These are phyloP conservation scores for Trichoderma sp. DNA, from an alignment of 2,329 filamentous ascomycete genomes.

Conservation along the genomic window DNA sequence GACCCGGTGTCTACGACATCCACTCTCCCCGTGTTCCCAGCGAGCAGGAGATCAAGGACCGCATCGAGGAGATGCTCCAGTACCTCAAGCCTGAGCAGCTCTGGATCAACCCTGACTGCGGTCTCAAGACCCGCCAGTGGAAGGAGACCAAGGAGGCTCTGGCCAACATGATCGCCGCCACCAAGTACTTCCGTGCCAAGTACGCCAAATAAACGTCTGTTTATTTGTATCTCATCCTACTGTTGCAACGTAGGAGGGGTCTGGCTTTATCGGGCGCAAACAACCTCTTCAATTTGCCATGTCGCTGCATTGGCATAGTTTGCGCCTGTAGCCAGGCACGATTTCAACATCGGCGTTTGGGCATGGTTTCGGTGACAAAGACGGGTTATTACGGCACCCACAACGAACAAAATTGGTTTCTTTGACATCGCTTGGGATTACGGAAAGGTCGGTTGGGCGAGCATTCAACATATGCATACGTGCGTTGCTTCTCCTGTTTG, in stretches of 20 bases:
- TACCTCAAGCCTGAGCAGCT: slow-evolving; percentile 98
- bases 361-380: slow-evolving; percentile 42
- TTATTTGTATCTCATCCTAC: slow-evolving; percentile 28
- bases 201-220: slow-evolving; percentile 63
- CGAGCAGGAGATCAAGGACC: slow-evolving; percentile 97
- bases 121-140: slow-evolving; percentile 99
- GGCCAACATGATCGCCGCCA: slow-evolving; percentile 95
- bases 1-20: slow-evolving; percentile 99
- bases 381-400: slow-evolving; percentile 39
- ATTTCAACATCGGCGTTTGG: slow-evolving; percentile 63
- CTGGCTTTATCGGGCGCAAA: slow-evolving; percentile 29
- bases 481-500: slow-evolving; percentile 42
- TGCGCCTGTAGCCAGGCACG: slow-evolving; percentile 50
- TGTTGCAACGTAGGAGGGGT: slow-evolving; percentile 31
- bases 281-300: slow-evolving; percentile 36
- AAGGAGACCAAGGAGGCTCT: slow-evolving; percentile 96
- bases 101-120: slow-evolving; percentile 99
- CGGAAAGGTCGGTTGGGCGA: slow-evolving; percentile 38
- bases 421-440: slow-evolving; percentile 26
- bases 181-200: slow-evolving; percentile 94
- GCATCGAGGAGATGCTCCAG: slow-evolving; percentile 96
- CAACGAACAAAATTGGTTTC: slow-evolving; percentile 42
- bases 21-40: slow-evolving; percentile 97
- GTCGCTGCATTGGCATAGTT: slow-evolving; percentile 35
- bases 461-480: slow-evolving; percentile 47